A percentile compares a stretch with the other conserved stretches of the same genome.
Conservation (phyloP, 805 yeast species). For the Schwanniomyces polymorphus region DNA sequence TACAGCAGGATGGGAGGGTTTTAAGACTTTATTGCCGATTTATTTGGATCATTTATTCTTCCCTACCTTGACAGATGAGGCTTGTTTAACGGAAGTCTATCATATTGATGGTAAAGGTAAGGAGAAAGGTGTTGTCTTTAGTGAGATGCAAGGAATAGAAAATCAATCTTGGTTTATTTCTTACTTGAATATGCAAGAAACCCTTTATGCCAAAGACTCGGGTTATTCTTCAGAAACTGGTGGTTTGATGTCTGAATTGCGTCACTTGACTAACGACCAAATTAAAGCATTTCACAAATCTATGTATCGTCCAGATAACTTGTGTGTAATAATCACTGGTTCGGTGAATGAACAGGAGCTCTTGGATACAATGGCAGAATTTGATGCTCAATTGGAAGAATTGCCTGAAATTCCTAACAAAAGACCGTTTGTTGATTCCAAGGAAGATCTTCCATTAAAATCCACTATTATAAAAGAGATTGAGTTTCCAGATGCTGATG, state of each 20-base stretch:
- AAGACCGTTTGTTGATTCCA: constrained; percentile 82
- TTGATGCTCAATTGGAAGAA: constrained; percentile 58
- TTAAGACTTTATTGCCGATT: constrained; percentile 77
- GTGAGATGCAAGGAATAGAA: constrained; percentile 96
- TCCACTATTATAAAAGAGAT: constrained; percentile 48
- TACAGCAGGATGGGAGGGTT: constrained; percentile 97
- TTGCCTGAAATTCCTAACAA: constrained; percentile 33
- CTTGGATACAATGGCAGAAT: constrained; percentile 53
- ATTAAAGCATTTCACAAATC: constrained; percentile 73
- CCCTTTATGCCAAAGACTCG: constrained; percentile 54
- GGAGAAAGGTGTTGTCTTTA: constrained; percentile 95
- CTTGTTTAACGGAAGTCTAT: constrained; percentile 91
- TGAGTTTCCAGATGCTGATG: constrained; percentile 88
- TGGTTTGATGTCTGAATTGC: constrained; percentile 75
- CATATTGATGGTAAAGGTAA: constrained; percentile 89
- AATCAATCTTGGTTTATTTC: constrained; percentile 70
- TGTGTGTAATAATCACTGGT: constrained; percentile 84
- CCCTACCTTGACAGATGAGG: constrained; percentile 87
- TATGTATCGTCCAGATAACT: constrained; percentile 78
- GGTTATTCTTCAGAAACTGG: constrained; percentile 96
- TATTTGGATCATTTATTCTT: constrained; percentile 83
- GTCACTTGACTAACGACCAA: constrained; percentile 68
- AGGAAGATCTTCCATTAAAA: constrained; percentile 41
- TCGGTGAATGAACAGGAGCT: constrained; percentile 76
- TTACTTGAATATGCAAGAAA: constrained; percentile 58